phyloP scores from a whole-genome alignment of 495 filamentous ascomycete species.

The Neurospora pannonica region DNA sequence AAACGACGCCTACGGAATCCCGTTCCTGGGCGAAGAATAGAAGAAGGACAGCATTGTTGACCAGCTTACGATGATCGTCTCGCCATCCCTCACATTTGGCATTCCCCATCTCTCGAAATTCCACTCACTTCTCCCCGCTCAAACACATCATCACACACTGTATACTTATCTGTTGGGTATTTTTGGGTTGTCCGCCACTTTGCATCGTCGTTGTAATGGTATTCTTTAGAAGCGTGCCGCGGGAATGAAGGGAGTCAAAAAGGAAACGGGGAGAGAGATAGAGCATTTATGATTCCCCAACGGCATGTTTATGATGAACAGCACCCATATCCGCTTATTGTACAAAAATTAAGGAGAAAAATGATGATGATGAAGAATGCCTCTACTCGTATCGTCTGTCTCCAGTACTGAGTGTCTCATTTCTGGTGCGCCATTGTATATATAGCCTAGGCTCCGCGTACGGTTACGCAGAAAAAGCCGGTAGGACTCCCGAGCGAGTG shows the following conservation, averaged over 20 bases:
- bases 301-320: neutral
- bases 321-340: neutral
- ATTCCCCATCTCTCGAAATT: neutral
- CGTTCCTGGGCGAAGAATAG: neutral
- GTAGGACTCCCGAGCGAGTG: too few relatives aligned
- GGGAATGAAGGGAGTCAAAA: neutral
- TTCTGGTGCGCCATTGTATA: neutral
- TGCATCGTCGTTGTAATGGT: neutral
- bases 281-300: neutral
- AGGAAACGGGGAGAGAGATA: neutral
- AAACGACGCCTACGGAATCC: neutral
- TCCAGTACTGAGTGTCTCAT: neutral
- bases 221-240: neutral
- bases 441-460: neutral
- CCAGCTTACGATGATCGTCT: neutral
- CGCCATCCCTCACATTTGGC: neutral
- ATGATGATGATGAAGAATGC: neutral
- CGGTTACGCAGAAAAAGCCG: too few relatives aligned
- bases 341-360: neutral
- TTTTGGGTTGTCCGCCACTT: neutral
- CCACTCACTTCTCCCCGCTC: neutral
- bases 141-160: neutral
- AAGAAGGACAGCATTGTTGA: neutral
- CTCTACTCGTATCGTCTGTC: neutral
- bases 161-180: neutral